Base-by-base conservation (phyloP, 2,329 filamentous ascomycete species). In the Ascochyta pisi region DNA sequence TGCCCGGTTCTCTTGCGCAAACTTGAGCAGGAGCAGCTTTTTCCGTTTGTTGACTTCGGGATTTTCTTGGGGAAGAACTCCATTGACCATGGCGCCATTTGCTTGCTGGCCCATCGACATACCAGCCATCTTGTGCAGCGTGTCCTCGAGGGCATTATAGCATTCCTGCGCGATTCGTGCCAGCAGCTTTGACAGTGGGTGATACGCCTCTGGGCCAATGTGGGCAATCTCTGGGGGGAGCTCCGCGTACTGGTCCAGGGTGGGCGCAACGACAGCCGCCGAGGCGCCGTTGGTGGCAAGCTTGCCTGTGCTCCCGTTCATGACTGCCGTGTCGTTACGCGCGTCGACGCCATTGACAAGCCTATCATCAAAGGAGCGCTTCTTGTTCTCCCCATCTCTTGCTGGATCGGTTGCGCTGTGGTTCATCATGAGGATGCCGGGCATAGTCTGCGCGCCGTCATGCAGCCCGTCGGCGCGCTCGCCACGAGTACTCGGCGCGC, bases 151-250 rank as follows among this genome's bases (percentile, higher is more conserved):
- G 50, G 89, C 86, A 71, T 91, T 91, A 76, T 93, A 93, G 44
- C 90, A 92, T 68, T 89, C 86, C 75, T 97, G 92, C 31, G 91
- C 89, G 34, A 95, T 84, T 64, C 95, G 87, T 61, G 86, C 85
- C 48, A 98, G 83, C 41, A 99, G 79, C 13, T 84, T 84, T 4
- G 88, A 87, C 19, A 98, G 82, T 4, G 91, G 88, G 52, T 94
- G 83, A 73, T 92, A 96, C 31, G 86, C 49, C 22, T 73, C 88
- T 54, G 88, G 81, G 0, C 88, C 88, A 55, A 96, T 89, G 69
- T 96, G 91, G 43, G 78, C 75, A 37, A 88, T 76, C 58, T 83
- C 80, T 15, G 83, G 84, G 3, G 82, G 81, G 9, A 76, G 65
- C 37, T 78, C 64, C 8, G 65, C 58, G 42, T 70, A 57, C 31